A percentile compares a stretch with the other conserved stretches of the same genome.
Evolutionary conservation across 2,329 filamentous ascomycete genomes (phyloP).

Genomic region (Aspergillus caelatus): DNA sequence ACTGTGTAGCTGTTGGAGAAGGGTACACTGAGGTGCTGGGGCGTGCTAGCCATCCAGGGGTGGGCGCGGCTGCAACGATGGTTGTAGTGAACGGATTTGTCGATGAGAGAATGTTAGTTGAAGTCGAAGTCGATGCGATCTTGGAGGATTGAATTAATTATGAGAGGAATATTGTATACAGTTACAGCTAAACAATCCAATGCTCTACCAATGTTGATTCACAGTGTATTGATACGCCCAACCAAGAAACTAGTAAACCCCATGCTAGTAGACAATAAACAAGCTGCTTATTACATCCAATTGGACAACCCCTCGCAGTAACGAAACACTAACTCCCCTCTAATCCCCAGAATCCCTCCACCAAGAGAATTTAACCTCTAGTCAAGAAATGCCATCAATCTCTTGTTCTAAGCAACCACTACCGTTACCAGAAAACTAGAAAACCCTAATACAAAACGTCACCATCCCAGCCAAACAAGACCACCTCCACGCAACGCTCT

Average conservation of each 20-base stretch:
- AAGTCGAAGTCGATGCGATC: conserved; percentile 44
- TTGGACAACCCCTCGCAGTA: not conserved
- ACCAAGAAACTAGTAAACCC: not conserved
- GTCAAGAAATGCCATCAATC: not conserved
- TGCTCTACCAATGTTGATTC: not conserved
- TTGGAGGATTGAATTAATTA: conserved; percentile 10
- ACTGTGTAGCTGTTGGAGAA: conserved; percentile 32
- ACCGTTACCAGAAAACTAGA: not conserved
- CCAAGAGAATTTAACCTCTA: not conserved
- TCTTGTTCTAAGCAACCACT: not conserved
- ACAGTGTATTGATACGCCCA: not conserved
- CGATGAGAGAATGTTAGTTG: conserved; percentile 41
- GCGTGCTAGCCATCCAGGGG: conserved; percentile 22
- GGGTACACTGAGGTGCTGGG: conserved; percentile 35
- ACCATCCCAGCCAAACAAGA: not conserved
- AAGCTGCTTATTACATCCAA: not conserved
- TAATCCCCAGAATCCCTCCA: not conserved
- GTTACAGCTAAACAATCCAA: not conserved
- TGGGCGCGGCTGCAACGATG: conserved; percentile 41
- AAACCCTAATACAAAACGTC: not conserved
- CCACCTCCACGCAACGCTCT: not conserved
- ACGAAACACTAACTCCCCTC: not conserved
- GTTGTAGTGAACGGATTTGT: conserved; percentile 44
- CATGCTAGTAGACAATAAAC: not conserved
- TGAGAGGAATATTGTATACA: not conserved